Evolutionary conservation across 805 yeast genomes (phyloP).

Genomic region (Cyberlindnera saturnus): DNA sequence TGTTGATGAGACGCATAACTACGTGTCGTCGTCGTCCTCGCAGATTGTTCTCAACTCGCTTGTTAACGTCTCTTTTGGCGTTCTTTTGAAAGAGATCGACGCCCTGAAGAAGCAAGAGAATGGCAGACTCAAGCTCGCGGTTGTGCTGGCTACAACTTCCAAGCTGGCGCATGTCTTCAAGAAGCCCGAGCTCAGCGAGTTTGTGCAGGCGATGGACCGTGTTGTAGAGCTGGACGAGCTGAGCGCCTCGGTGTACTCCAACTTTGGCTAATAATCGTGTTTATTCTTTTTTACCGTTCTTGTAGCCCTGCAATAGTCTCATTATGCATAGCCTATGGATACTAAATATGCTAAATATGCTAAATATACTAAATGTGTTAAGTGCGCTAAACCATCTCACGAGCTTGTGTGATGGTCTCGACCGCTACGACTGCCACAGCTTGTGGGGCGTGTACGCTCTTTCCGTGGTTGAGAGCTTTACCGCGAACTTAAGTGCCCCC

Average conservation of each 20-base stretch:
- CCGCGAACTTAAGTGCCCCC: too few species aligned
- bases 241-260: conserved; percentile 86
- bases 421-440: too few species aligned
- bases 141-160: conserved; percentile 60
- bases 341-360: too few species aligned
- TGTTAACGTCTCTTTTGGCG: conserved; percentile 26
- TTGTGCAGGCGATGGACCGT: conserved; percentile 37
- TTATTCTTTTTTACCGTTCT: not conserved
- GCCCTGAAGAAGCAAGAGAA: conserved; percentile 11
- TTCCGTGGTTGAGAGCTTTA: too few species aligned
- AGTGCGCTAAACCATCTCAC: too few species aligned
- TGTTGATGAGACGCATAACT: conserved; percentile 38
- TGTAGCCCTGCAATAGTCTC: not conserved
- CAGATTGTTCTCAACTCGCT: conserved; percentile 28
- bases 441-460: too few species aligned
- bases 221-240: conserved; percentile 72
- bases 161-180: conserved; percentile 56
- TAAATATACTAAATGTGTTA: too few species aligned
- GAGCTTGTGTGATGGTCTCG: too few species aligned
- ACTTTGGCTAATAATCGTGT: conserved; percentile 35
- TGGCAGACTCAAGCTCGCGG: conserved; percentile 51
- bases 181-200: conserved; percentile 33
- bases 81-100: conserved; percentile 1
- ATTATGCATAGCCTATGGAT: too few species aligned
- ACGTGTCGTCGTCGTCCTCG: conserved; percentile 33